phyloP scores from a whole-genome alignment of 2,329 filamentous ascomycete species.

The Ceratocystis huliohia region DNA sequence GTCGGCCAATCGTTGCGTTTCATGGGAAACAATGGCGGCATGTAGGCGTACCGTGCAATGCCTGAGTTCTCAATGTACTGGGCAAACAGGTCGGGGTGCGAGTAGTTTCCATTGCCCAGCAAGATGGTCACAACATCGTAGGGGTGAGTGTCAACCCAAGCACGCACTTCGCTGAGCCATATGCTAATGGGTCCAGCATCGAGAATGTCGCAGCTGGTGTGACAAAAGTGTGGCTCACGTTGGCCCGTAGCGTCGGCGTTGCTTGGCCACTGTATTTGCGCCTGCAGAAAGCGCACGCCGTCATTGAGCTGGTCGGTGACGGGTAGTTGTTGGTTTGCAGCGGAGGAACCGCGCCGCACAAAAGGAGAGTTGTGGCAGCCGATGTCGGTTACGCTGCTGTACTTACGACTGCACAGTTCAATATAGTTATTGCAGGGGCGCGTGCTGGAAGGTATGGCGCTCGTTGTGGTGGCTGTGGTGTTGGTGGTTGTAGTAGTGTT shows the following conservation, averaged over 20 bases:
- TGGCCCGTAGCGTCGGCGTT: slow-evolving; percentile 33
- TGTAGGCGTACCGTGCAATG: slow-evolving; percentile 59
- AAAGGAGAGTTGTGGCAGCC: slow-evolving; percentile 76
- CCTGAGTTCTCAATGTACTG: slow-evolving; percentile 59
- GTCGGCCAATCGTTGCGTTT: slow-evolving; percentile 69
- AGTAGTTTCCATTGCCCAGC: slow-evolving; percentile 71
- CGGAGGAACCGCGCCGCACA: slow-evolving; percentile 53
- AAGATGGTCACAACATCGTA: slow-evolving; percentile 83
- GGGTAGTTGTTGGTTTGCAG: slow-evolving; percentile 58
- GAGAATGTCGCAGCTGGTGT: slow-evolving; percentile 69
- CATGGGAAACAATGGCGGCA: slow-evolving; percentile 59
- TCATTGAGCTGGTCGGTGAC: slow-evolving; percentile 66
- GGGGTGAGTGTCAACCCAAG: slow-evolving; percentile 64
- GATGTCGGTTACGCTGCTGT: slow-evolving; percentile 70
- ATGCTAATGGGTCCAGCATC: slow-evolving; percentile 65
- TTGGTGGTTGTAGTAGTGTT: slow-evolving; percentile 31
- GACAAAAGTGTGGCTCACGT: slow-evolving; percentile 59
- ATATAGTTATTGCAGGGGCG: slow-evolving; percentile 67
- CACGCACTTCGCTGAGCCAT: slow-evolving; percentile 55
- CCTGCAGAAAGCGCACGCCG: slow-evolving; percentile 54
- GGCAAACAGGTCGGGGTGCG: slow-evolving; percentile 49
- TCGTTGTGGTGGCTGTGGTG: slow-evolving; percentile 32
- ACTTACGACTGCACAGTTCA: slow-evolving; percentile 64
- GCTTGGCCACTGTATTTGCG: slow-evolving; percentile 46
- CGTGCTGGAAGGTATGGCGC: slow-evolving; percentile 50